Conservation (phyloP, 495 filamentous ascomycete species). For the Aspergillus hancockii region DNA sequence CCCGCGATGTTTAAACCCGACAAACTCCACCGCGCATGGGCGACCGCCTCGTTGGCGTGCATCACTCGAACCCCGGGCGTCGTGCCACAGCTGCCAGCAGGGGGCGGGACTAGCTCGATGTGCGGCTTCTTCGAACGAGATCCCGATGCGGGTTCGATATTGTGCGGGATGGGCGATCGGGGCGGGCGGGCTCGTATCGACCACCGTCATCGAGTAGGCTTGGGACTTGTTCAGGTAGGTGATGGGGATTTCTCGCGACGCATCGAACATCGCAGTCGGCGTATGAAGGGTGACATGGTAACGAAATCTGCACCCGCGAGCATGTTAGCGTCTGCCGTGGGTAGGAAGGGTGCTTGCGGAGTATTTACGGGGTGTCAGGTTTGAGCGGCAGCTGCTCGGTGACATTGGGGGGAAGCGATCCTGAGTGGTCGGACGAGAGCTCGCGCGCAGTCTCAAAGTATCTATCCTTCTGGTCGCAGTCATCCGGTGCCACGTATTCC, state of each 20-base stretch:
- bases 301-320: constrained; percentile 50
- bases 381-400: not conserved
- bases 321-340: not conserved
- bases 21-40: constrained; percentile 81
- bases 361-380: not conserved
- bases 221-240: constrained; percentile 89
- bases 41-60: constrained; percentile 79
- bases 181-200: constrained; percentile 52
- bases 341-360: not conserved
- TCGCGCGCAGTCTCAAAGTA: too few relatives aligned
- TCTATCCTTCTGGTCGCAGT: too few relatives aligned
- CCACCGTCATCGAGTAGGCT: constrained; percentile 70
- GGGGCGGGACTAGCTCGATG: constrained; percentile 71
- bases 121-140: constrained; percentile 84
- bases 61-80: constrained; percentile 79
- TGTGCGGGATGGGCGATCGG: constrained; percentile 28
- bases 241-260: constrained; percentile 78
- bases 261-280: constrained; percentile 82
- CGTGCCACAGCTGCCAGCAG: constrained; percentile 88
- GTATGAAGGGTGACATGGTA: constrained; percentile 79
- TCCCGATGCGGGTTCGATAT: constrained; percentile 80
- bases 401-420: too few relatives aligned
- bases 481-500: too few relatives aligned
- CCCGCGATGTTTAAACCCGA: constrained; percentile 50
- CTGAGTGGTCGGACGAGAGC: too few relatives aligned